These are phyloP conservation scores for Galerina sulciceps DNA, from an alignment of 768 basidiomycete genomes.

Conservation along the genomic window DNA sequence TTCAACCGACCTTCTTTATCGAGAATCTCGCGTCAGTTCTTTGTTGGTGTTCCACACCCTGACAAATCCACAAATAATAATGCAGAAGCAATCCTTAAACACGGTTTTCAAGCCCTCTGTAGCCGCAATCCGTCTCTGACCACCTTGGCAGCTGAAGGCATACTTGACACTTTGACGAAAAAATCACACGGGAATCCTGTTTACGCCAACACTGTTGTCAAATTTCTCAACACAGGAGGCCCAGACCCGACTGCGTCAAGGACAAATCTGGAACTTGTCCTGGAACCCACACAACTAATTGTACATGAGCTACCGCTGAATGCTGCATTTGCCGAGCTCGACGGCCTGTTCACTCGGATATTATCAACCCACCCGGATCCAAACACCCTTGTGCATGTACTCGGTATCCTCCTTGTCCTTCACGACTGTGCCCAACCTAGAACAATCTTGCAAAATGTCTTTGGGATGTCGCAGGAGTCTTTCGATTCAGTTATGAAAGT, in stretches of 20 bases:
- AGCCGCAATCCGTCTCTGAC: not conserved
- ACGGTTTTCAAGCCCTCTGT: not conserved
- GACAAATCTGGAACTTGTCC: not conserved
- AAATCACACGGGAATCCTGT: not conserved
- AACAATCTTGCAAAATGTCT: slow-evolving; percentile 5
- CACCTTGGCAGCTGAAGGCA: not conserved
- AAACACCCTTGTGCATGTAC: not conserved
- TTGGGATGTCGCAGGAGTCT: not conserved
- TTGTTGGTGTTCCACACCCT: not conserved
- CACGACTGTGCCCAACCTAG: slow-evolving; percentile 10
- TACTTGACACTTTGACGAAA: not conserved
- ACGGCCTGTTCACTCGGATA: slow-evolving; percentile 5
- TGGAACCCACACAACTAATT: not conserved
- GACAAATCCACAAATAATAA: not conserved
- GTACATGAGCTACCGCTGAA: not conserved
- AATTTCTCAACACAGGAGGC: not conserved
- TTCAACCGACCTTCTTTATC: slow-evolving; percentile 4
- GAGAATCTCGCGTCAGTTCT: slow-evolving; percentile 8
- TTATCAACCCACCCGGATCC: slow-evolving; percentile 5
- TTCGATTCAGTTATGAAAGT: slow-evolving; percentile 8
- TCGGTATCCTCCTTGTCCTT: slow-evolving; percentile 9
- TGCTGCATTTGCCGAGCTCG: slow-evolving; percentile 5
- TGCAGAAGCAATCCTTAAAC: not conserved
- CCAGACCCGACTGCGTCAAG: slow-evolving; percentile 1
- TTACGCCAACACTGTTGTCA: slow-evolving; percentile 8